A percentile compares a stretch with the other conserved stretches of the same genome.
Conservation (phyloP, 1,139 yeast species). For the Yamadazyma dushanensis region DNA sequence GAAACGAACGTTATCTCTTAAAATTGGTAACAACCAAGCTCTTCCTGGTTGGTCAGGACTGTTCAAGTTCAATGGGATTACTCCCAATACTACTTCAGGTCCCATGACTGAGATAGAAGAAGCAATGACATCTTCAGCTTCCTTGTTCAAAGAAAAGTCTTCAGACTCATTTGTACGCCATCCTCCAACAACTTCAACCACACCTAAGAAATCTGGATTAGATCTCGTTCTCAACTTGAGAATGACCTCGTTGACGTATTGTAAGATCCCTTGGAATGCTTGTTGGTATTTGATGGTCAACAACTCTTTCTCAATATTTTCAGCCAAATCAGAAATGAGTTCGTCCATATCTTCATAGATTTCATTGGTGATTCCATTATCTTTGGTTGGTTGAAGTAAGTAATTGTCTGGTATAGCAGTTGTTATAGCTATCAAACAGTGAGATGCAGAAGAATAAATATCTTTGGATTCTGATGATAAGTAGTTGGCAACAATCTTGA, state of each 20-base stretch:
- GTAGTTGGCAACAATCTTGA: constrained; percentile 59
- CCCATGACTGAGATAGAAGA: constrained; percentile 81
- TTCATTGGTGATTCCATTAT: constrained; percentile 38
- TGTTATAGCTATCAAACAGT: constrained; percentile 78
- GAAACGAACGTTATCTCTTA: constrained; percentile 80
- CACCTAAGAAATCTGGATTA: constrained; percentile 68
- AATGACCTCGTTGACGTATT: constrained; percentile 64
- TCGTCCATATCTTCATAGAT: constrained; percentile 59
- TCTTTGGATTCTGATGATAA: constrained; percentile 67
- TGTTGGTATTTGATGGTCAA: constrained; percentile 74
- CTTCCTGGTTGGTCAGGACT: constrained; percentile 60
- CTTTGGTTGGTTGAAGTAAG: constrained; percentile 52
- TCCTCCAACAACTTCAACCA: constrained; percentile 74
- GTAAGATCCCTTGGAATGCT: constrained; percentile 75
- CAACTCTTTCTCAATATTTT: constrained; percentile 54
- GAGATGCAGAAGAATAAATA: constrained; percentile 76
- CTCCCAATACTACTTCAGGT: constrained; percentile 74
- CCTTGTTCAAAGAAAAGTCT: constrained; percentile 68
- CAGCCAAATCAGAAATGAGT: constrained; percentile 47
- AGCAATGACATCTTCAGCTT: constrained; percentile 78
- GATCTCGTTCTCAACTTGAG: constrained; percentile 65
- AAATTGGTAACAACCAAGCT: constrained; percentile 93
- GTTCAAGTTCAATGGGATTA: constrained; percentile 75
- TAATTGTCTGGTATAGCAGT: constrained; percentile 61
- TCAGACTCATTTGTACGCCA: constrained; percentile 81